Conservation (phyloP, 2,329 filamentous ascomycete species). For the Alternaria panax region DNA sequence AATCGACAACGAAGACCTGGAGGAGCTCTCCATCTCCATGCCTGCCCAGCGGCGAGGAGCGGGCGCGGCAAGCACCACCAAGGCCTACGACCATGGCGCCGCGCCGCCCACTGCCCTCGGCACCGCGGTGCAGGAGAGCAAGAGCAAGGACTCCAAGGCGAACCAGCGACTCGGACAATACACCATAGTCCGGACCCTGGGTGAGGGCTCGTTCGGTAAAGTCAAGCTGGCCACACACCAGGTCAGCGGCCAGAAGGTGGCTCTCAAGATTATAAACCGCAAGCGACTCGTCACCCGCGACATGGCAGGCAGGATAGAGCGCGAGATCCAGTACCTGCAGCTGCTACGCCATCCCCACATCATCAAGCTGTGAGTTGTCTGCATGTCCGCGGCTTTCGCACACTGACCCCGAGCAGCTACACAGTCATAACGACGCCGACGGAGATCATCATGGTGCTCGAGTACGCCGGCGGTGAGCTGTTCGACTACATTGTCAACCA, state of each 20-base stretch:
- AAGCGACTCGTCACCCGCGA: constrained; percentile 96
- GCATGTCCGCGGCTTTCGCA: not conserved
- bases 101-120: constrained; percentile 34
- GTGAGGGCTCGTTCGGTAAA: constrained; percentile 97
- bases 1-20: constrained; percentile 77
- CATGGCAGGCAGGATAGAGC: constrained; percentile 96
- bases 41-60: constrained; percentile 65
- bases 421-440: constrained; percentile 94
- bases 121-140: constrained; percentile 45
- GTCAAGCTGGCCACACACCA: constrained; percentile 96
- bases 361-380: constrained; percentile 82
- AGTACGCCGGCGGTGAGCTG: constrained; percentile 94
- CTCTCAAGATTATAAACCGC: constrained; percentile 95
- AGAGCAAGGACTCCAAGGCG: constrained; percentile 64
- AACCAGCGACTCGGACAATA: constrained; percentile 92
- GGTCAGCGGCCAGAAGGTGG: constrained; percentile 92
- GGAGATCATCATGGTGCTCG: constrained; percentile 99
- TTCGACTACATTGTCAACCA: constrained; percentile 98
- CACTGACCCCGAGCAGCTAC: constrained; percentile 64
- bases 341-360: constrained; percentile 96
- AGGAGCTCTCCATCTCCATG: constrained; percentile 74
- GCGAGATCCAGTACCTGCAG: constrained; percentile 98
- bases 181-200: constrained; percentile 86
- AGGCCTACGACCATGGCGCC: constrained; percentile 45
- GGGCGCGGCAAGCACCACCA: constrained; percentile 37